phyloP scores from a whole-genome alignment of 805 yeast genomes.

The Saccharomycopsis synnaedendra region DNA sequence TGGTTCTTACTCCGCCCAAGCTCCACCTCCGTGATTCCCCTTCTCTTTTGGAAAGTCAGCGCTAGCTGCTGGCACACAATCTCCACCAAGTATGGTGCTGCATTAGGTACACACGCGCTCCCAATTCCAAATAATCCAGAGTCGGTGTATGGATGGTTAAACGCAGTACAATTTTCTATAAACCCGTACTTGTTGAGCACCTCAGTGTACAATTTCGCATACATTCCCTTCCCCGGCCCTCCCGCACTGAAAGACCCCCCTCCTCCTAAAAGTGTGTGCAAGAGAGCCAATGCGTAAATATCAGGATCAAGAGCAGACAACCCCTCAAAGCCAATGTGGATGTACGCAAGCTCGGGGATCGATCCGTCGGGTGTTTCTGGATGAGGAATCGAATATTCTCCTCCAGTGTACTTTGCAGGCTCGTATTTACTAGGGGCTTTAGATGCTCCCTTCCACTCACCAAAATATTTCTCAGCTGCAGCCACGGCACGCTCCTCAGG shows the following conservation, averaged over 20 bases:
- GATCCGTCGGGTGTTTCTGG: constrained; percentile 40
- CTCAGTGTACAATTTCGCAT: constrained; percentile 82
- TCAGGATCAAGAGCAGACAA: constrained; percentile 75
- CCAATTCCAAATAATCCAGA: constrained; percentile 88
- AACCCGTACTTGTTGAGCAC: constrained; percentile 87
- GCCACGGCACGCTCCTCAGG: constrained; percentile 56
- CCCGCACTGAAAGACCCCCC: constrained; percentile 98
- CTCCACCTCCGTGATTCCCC: constrained; percentile 36
- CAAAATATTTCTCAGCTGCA: constrained; percentile 51
- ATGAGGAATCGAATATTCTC: constrained; percentile 42
- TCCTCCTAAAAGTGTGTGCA: constrained; percentile 88
- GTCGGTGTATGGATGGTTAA: constrained; percentile 83
- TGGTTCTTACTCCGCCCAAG: constrained; percentile 88
- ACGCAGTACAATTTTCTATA: constrained; percentile 78
- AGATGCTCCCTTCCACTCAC: constrained; percentile 36
- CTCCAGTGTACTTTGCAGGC: constrained; percentile 46
- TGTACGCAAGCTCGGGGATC: constrained; percentile 71
- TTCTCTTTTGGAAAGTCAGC: constrained; percentile 27
- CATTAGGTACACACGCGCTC: constrained; percentile 74
- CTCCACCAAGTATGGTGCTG: constrained; percentile 75
- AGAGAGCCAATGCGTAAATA: constrained; percentile 78
- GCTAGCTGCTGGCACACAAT: constrained; percentile 58
- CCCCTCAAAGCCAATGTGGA: constrained; percentile 84
- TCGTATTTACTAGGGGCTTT: constrained; percentile 22
- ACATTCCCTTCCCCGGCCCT: constrained; percentile 99